Conservation (phyloP, 495 filamentous ascomycete species). For the Aspergillus olivimuriae region DNA sequence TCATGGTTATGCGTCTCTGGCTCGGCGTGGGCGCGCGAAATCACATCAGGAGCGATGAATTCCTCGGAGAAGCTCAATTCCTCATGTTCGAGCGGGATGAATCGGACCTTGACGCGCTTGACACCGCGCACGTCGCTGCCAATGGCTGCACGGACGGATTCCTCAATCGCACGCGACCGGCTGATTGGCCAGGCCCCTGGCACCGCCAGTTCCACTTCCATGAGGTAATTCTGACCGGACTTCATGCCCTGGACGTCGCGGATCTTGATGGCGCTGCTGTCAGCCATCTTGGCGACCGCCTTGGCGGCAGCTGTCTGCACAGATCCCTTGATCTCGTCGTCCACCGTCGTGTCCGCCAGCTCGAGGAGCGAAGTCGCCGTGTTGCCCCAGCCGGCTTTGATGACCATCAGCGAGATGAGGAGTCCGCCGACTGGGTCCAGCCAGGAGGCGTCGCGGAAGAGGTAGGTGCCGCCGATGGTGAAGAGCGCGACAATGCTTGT, state of each 20-base stretch:
- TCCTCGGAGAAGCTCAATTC: conserved; percentile 60
- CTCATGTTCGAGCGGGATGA: conserved; percentile 58
- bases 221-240: conserved; percentile 87
- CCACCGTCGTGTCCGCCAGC: conserved; percentile 81
- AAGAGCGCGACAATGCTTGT: conserved; percentile 87
- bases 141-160: conserved; percentile 59
- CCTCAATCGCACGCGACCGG: conserved; percentile 62
- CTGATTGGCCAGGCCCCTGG: conserved; percentile 66
- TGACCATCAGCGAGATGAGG: conserved; percentile 84
- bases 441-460: conserved; percentile 78
- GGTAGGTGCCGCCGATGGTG: conserved; percentile 83
- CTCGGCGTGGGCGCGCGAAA: conserved; percentile 58
- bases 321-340: conserved; percentile 67
- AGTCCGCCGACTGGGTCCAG: conserved; percentile 93
- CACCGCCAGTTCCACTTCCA: conserved; percentile 79
- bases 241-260: conserved; percentile 81
- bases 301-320: conserved; percentile 59
- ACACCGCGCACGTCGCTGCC: conserved; percentile 74
- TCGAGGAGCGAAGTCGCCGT: conserved; percentile 76
- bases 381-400: conserved; percentile 84
- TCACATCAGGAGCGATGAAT: conserved; percentile 66
- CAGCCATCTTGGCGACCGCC: conserved; percentile 42
- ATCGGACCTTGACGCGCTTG: conserved; percentile 71
- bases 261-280: conserved; percentile 45
- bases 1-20: conserved; percentile 39